Evolutionary conservation across 768 basidiomycete genomes (phyloP).

Genomic region (Lactarius sanguifluus): DNA sequence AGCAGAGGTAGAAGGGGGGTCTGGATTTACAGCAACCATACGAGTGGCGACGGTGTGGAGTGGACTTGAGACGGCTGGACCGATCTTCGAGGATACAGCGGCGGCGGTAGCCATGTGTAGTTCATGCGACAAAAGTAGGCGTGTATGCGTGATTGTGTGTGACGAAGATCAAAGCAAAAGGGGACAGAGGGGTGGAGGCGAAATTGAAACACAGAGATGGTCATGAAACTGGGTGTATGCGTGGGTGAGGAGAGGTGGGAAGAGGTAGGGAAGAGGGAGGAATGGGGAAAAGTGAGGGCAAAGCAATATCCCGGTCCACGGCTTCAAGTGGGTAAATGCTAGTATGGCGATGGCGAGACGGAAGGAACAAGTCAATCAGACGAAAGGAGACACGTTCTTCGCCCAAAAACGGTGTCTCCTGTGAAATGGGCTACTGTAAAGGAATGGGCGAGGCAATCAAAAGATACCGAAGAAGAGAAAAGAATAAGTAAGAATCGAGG

Average conservation of each 20-base stretch:
- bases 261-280: neutral
- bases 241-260: neutral
- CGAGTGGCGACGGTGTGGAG: slow-evolving; percentile 46
- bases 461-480: neutral
- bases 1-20: neutral
- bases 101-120: slow-evolving; percentile 48
- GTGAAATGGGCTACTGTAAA: neutral
- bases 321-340: neutral
- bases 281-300: neutral
- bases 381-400: neutral
- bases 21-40: slow-evolving; percentile 31
- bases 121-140: slow-evolving; percentile 25
- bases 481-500: neutral
- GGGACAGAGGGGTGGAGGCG: neutral
- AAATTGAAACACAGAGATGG: neutral
- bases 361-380: slow-evolving; percentile 6
- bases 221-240: neutral
- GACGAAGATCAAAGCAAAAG: neutral
- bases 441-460: neutral
- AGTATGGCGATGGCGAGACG: neutral
- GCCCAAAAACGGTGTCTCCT: neutral
- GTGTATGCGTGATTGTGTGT: neutral
- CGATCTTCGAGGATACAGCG: slow-evolving; percentile 41
- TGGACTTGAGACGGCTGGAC: slow-evolving; percentile 42
- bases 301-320: neutral